These are phyloP conservation scores for Ceratobasidium sp. DNA, from an alignment of 1,284 basidiomycete genomes.

Conservation along the genomic window DNA sequence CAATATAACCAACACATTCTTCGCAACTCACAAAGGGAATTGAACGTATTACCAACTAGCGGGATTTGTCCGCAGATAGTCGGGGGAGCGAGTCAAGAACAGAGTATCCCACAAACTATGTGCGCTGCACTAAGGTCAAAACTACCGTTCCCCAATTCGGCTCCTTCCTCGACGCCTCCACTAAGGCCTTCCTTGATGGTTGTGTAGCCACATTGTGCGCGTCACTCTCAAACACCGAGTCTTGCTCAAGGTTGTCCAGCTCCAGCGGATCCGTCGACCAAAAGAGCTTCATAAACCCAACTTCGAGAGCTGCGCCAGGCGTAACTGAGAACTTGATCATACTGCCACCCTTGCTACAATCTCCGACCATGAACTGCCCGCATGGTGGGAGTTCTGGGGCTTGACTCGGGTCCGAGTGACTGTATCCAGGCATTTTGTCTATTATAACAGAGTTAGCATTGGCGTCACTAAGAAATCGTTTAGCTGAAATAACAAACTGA, in stretches of 20 bases:
- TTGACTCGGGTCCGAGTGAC: not conserved
- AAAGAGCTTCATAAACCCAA: conserved; percentile 36
- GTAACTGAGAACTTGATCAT: conserved; percentile 10
- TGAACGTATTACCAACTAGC: no score
- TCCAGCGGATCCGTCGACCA: conserved; percentile 39
- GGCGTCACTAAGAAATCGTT: no score
- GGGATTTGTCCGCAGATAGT: no score
- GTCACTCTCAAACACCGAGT: conserved; percentile 5
- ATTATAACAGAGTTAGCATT: no score
- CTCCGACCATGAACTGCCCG: conserved; percentile 19
- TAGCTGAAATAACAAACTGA: no score
- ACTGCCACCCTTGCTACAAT: not conserved
- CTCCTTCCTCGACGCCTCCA: not conserved
- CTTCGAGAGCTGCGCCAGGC: not conserved
- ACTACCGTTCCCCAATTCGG: conserved; percentile 28
- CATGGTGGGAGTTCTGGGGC: conserved; percentile 11
- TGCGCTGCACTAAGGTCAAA: conserved; percentile 16
- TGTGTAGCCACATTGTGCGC: not conserved
- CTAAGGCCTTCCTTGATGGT: not conserved
- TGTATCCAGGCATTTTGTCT: conserved; percentile 7
- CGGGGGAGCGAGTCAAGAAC: no score
- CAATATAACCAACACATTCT: no score
- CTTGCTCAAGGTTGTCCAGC: conserved; percentile 10
- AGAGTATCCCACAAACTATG: not conserved
- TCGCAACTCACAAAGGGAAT: no score